Evolutionary conservation across 768 basidiomycete species (phyloP).

Genomic region (Kwoniella mangroviensis): DNA sequence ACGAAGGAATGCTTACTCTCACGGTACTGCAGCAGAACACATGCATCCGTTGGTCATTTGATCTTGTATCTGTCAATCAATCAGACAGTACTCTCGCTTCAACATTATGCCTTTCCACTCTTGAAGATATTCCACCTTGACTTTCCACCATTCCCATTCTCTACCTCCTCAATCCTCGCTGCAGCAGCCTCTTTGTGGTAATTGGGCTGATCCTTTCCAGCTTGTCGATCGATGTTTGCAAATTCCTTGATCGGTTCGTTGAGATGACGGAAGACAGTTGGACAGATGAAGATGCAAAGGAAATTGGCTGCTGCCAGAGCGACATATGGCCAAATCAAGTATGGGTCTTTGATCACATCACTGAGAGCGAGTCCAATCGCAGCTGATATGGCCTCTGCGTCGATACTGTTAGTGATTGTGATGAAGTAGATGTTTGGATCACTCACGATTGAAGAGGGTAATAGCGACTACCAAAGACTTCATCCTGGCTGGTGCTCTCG

Average conservation of each 20-base stretch:
- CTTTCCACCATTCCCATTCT: not conserved
- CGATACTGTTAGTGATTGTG: constrained; percentile 4
- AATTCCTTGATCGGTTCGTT: constrained; percentile 38
- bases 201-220: constrained; percentile 24
- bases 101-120: too few species aligned
- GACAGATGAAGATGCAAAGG: constrained; percentile 41
- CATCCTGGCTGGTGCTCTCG: constrained; percentile 52
- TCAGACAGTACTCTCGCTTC: not conserved
- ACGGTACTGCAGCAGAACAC: not conserved
- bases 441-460: constrained; percentile 27
- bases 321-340: constrained; percentile 51
- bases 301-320: constrained; percentile 44
- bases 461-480: constrained; percentile 48
- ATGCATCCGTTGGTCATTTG: not conserved
- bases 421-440: constrained; percentile 18
- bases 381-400: constrained; percentile 41
- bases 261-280: constrained; percentile 46
- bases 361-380: constrained; percentile 48
- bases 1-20: not conserved
- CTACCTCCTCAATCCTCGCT: not conserved
- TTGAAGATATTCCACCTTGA: not conserved
- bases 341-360: constrained; percentile 49
- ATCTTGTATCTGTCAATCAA: not conserved
- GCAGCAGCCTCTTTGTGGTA: not conserved
- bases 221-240: constrained; percentile 25